Conservation (phyloP, 1,139 yeast species). For the Candida sanyaensis region DNA sequence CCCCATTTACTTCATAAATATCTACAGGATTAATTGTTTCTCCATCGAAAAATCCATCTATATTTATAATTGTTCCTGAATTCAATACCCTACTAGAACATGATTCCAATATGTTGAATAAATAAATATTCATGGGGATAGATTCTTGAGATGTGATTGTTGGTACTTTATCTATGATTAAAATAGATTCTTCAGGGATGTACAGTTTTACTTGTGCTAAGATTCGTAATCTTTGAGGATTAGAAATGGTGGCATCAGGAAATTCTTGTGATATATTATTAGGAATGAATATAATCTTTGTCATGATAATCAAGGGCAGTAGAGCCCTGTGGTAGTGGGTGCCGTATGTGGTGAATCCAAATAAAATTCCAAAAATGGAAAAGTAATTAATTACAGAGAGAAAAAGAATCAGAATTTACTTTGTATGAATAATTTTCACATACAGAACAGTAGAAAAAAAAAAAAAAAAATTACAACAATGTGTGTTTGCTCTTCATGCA, state of each 20-base stretch:
- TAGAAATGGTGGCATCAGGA: constrained; percentile 25
- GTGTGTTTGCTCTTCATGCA: no score
- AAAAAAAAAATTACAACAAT: background rate
- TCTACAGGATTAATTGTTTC: constrained; percentile 7
- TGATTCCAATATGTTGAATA: constrained; percentile 13
- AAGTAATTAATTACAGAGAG: background rate
- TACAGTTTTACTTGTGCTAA: constrained; percentile 32
- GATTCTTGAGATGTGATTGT: constrained; percentile 5
- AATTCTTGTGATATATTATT: constrained; percentile 18
- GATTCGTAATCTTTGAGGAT: constrained; percentile 26
- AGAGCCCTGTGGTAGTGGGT: no score
- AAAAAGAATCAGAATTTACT: background rate
- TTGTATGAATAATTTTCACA: background rate
- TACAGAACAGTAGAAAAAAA: background rate
- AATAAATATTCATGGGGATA: constrained; percentile 7
- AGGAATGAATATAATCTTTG: constrained; percentile 32
- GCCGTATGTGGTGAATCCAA: no score
- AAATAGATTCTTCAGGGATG: constrained; percentile 11
- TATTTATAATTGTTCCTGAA: constrained; percentile 19
- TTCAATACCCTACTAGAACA: constrained; percentile 8
- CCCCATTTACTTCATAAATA: constrained; percentile 12
- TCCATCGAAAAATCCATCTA: constrained; percentile 22
- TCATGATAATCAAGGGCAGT: constrained; percentile 20
- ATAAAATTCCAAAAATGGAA: background rate
- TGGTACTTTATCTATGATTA: constrained; percentile 16